Conservation (phyloP, 805 yeast genomes). For the Jamesozyma rosinii region DNA sequence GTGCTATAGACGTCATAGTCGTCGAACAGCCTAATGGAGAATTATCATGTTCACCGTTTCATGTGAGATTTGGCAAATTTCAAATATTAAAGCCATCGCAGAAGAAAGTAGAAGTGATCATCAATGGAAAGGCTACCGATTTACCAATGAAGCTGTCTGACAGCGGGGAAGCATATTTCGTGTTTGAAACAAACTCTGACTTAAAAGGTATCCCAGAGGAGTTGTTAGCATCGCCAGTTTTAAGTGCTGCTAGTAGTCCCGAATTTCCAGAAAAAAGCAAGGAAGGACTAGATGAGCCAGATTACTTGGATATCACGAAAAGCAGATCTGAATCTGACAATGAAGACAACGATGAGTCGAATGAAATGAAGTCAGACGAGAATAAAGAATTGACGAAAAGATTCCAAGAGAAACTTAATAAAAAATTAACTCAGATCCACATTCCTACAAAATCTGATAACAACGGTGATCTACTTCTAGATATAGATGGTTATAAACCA, state of each 20-base stretch:
- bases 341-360: background rate
- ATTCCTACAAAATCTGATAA: constrained; percentile 83
- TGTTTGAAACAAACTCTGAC: constrained; percentile 69
- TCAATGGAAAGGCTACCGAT: constrained; percentile 72
- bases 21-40: constrained; percentile 78
- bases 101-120: constrained; percentile 81
- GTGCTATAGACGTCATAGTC: constrained; percentile 94
- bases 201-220: constrained; percentile 58
- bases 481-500: constrained; percentile 93
- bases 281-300: constrained; percentile 26
- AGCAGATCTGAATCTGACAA: constrained; percentile 3
- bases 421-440: constrained; percentile 56
- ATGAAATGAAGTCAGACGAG: background rate
- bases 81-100: constrained; percentile 89
- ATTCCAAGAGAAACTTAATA: constrained; percentile 41
- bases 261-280: constrained; percentile 19
- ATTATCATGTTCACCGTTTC: constrained; percentile 89
- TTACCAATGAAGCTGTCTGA: constrained; percentile 95
- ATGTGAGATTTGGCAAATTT: constrained; percentile 90
- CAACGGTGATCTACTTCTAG: constrained; percentile 82
- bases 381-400: constrained; percentile 8
- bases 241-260: constrained; percentile 61
- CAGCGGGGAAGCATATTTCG: constrained; percentile 96
- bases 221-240: constrained; percentile 78
- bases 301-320: constrained; percentile 25